These are phyloP conservation scores for Vicia sativa DNA, from an alignment of 306 rosid genomes.

Conservation along the genomic window DNA sequence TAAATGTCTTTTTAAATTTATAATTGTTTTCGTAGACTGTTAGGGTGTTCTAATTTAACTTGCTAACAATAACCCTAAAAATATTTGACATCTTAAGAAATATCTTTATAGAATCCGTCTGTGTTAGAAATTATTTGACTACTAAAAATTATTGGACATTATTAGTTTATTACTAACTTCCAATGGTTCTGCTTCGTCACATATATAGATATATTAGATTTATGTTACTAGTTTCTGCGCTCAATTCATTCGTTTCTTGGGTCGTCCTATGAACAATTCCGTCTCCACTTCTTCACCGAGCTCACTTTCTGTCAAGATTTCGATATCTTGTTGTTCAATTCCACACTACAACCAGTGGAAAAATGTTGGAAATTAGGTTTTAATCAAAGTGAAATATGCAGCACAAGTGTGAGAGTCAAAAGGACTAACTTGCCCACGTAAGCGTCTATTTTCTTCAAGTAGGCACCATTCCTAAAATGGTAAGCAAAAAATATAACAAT, in stretches of 20 bases:
- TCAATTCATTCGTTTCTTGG: slow-evolving; percentile 43
- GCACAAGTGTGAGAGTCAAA: no score
- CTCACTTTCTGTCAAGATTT: neutral
- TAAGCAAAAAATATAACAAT: slow-evolving; percentile 16
- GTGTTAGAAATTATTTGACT: neutral
- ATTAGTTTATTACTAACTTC: neutral
- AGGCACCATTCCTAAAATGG: slow-evolving; percentile 58
- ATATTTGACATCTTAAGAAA: no score
- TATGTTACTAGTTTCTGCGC: slow-evolving; percentile 18
- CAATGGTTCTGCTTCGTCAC: neutral
- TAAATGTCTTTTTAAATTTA: no score
- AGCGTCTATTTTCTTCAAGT: slow-evolving; percentile 59
- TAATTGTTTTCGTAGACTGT: no score
- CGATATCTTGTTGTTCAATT: slow-evolving; percentile 30
- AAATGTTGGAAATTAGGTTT: neutral
- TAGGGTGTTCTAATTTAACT: no score
- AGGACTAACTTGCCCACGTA: slow-evolving; percentile 54
- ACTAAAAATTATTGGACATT: neutral
- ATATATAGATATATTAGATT: neutral
- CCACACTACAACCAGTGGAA: slow-evolving; percentile 46
- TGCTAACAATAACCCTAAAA: no score
- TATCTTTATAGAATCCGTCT: neutral
- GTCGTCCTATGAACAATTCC: slow-evolving; percentile 74
- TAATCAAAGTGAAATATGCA: neutral
- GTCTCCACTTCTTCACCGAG: slow-evolving; percentile 57